Percentiles rank a stretch among this genome's conserved stretches.
Evolutionary conservation across 148 eudicot species (phyloP).

Genomic region (Fagopyrum esculentum): DNA sequence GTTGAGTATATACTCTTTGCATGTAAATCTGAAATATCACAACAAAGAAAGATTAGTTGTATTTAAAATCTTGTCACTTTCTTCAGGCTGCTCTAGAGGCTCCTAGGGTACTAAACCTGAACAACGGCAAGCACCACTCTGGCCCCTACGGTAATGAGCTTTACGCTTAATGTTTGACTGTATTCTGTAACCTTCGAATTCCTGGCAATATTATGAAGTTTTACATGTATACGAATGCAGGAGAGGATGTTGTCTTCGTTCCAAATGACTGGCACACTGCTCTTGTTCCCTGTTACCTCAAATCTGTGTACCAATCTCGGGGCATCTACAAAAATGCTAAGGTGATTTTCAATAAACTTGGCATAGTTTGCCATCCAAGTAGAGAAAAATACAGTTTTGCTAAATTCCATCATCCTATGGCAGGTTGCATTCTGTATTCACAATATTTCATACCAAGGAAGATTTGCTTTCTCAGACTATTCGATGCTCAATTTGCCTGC

Average conservation of each 20-base stretch:
- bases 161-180: neutral
- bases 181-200: neutral
- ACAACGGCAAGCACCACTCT: constrained; percentile 54
- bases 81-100: constrained; percentile 93
- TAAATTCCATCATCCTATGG: constrained; percentile 3
- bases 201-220: neutral
- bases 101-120: constrained; percentile 71
- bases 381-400: neutral
- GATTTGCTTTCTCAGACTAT: constrained; percentile 69
- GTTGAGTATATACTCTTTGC: neutral
- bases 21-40: neutral
- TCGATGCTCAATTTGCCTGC: constrained; percentile 75
- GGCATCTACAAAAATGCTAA: constrained; percentile 71
- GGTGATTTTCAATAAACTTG: constrained; percentile 23
- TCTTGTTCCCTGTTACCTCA: constrained; percentile 86
- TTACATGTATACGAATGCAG: constrained; percentile 25
- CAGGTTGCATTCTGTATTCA: constrained; percentile 97
- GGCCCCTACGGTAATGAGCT: constrained; percentile 74
- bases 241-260: constrained; percentile 84
- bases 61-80: neutral
- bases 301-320: constrained; percentile 55
- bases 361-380: neutral
- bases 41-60: neutral
- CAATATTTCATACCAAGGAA: constrained; percentile 97
- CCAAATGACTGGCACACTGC: constrained; percentile 98